Evolutionary conservation across 805 yeast species (phyloP).

Genomic region (Suhomyces kilbournensis): DNA sequence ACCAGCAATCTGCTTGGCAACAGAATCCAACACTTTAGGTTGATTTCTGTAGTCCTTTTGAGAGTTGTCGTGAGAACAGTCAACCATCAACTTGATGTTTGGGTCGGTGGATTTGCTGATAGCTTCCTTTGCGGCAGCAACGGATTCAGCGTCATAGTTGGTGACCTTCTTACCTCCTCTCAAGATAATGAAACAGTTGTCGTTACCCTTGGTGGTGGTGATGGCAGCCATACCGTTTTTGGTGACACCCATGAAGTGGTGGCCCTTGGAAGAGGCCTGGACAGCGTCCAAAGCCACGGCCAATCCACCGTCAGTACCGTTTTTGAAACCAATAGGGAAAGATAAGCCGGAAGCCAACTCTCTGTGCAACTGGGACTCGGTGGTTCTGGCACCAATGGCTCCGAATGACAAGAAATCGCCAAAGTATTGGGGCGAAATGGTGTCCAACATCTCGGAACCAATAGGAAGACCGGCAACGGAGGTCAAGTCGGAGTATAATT

Average conservation of each 20-base stretch:
- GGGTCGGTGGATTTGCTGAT: slow-evolving; percentile 49
- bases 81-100: slow-evolving; percentile 75
- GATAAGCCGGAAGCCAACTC: slow-evolving; percentile 96
- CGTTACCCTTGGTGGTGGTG: slow-evolving; percentile 93
- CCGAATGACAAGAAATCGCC: slow-evolving; percentile 90
- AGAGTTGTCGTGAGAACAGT: slow-evolving; percentile 97
- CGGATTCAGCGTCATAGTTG: slow-evolving; percentile 81
- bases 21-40: slow-evolving; percentile 82
- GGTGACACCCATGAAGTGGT: slow-evolving; percentile 96
- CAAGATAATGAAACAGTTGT: slow-evolving; percentile 87
- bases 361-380: slow-evolving; percentile 97
- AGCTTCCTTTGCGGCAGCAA: slow-evolving; percentile 67
- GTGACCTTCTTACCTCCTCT: slow-evolving; percentile 96
- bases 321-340: slow-evolving; percentile 98
- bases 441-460: slow-evolving; percentile 97
- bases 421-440: slow-evolving; percentile 93
- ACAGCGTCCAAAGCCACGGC: slow-evolving; percentile 94
- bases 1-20: slow-evolving; percentile 73
- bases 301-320: slow-evolving; percentile 95
- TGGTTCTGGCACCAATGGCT: slow-evolving; percentile 98
- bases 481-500: slow-evolving; percentile 79
- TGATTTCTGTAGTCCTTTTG: slow-evolving; percentile 92
- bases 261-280: slow-evolving; percentile 85
- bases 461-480: slow-evolving; percentile 74
- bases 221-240: slow-evolving; percentile 97